Evolutionary conservation across 805 yeast genomes (phyloP).

Genomic region (Wickerhamomyces chambardii): DNA sequence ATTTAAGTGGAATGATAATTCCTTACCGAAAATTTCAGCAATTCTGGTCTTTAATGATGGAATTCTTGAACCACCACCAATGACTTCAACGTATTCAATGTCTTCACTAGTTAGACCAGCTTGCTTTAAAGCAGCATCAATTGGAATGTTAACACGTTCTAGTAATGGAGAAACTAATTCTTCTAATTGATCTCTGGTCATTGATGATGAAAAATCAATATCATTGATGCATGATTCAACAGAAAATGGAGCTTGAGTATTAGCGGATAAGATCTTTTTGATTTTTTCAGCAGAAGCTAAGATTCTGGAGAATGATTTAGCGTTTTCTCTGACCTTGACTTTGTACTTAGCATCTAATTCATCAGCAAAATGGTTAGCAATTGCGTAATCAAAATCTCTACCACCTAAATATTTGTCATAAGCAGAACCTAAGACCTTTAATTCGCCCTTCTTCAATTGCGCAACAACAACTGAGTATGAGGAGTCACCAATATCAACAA

Average conservation of each 20-base stretch:
- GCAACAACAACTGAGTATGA: slow-evolving; percentile 86
- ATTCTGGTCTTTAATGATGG: slow-evolving; percentile 85
- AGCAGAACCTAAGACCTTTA: slow-evolving; percentile 86
- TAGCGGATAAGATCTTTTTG: slow-evolving; percentile 95
- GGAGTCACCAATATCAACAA: slow-evolving; percentile 96
- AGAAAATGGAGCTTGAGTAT: slow-evolving; percentile 87
- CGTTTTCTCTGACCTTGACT: slow-evolving; percentile 83
- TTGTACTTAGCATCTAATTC: slow-evolving; percentile 89
- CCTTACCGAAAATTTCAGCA: slow-evolving; percentile 74
- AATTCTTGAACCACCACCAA: slow-evolving; percentile 98
- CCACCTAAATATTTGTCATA: slow-evolving; percentile 98
- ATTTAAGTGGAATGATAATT: slow-evolving; percentile 88
- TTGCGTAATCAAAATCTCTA: slow-evolving; percentile 89
- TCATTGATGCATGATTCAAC: slow-evolving; percentile 97
- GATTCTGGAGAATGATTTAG: slow-evolving; percentile 93
- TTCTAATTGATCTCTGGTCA: slow-evolving; percentile 90
- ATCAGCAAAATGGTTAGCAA: slow-evolving; percentile 90
- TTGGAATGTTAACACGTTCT: slow-evolving; percentile 66
- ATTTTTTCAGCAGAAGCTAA: slow-evolving; percentile 85
- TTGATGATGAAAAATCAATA: slow-evolving; percentile 84
- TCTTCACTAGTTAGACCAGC: slow-evolving; percentile 70
- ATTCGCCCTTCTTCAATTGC: slow-evolving; percentile 92
- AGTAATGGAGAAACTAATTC: slow-evolving; percentile 78
- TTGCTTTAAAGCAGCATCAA: slow-evolving; percentile 71
- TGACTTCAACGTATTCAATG: slow-evolving; percentile 85